phyloP scores from a whole-genome alignment of 78 protist genomes.

The Planoprotostelium fungivorum region DNA sequence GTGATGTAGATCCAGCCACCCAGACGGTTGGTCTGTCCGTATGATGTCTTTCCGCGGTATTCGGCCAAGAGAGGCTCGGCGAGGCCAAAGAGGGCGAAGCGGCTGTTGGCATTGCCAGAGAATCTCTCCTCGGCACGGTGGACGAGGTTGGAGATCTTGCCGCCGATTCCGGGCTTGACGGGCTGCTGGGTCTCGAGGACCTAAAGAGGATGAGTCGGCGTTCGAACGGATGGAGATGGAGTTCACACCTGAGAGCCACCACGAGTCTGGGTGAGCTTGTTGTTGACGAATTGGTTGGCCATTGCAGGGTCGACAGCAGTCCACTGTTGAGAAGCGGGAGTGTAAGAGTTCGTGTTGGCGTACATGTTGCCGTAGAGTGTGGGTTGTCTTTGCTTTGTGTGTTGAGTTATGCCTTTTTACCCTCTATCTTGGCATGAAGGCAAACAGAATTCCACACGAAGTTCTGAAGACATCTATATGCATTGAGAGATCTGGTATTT shows the following conservation, averaged over 20 bases:
- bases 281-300: background rate
- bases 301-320: background rate
- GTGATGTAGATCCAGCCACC: background rate
- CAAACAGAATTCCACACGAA: too few relatives aligned
- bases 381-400: too few relatives aligned
- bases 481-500: too few relatives aligned
- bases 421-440: too few relatives aligned
- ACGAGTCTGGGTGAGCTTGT: background rate
- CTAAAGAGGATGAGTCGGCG: background rate
- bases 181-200: constrained; percentile 1
- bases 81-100: background rate
- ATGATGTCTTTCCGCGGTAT: background rate
- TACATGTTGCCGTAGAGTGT: background rate
- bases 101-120: constrained; percentile 1
- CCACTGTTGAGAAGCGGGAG: background rate
- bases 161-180: background rate
- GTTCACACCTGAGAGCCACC: background rate
- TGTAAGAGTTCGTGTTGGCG: background rate
- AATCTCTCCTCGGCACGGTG: background rate
- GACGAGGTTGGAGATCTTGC: background rate
- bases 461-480: too few relatives aligned
- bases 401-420: too few relatives aligned
- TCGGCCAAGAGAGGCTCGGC: background rate
- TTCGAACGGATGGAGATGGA: too few relatives aligned
- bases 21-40: background rate